A percentile compares a stretch with the other conserved stretches of the same genome.
Conservation (phyloP, 306 rosid genomes). For the Vigna reflexopilosa region DNA sequence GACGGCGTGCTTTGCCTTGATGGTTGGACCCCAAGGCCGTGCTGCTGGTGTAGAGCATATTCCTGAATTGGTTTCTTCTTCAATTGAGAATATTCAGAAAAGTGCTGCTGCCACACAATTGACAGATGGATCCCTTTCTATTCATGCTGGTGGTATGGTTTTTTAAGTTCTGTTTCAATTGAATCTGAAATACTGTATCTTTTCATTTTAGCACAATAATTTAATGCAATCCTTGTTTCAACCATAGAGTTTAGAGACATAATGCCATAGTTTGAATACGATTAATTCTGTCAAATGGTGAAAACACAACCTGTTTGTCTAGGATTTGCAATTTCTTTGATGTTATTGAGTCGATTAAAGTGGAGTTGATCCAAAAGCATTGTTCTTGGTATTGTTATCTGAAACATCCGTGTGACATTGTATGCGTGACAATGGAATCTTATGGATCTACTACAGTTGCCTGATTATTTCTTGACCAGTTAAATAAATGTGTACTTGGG, state of each 20-base stretch:
- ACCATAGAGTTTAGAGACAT: slow-evolving; percentile 22
- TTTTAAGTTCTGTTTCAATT: slow-evolving; percentile 30
- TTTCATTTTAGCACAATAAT: slow-evolving; percentile 20
- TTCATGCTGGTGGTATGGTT: slow-evolving; percentile 83
- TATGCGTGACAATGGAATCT: slow-evolving; percentile 2
- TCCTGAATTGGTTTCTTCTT: slow-evolving; percentile 84
- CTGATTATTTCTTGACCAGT: not conserved
- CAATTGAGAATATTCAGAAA: slow-evolving; percentile 75
- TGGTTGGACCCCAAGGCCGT: slow-evolving; percentile 93
- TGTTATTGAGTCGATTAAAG: slow-evolving; percentile 23
- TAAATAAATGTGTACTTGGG: not conserved
- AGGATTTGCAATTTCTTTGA: slow-evolving; percentile 8
- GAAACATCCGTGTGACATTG: not conserved
- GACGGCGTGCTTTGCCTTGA: slow-evolving; percentile 93
- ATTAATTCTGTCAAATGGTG: slow-evolving; percentile 24
- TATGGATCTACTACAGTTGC: slow-evolving; percentile 2
- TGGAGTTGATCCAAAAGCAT: slow-evolving; percentile 15
- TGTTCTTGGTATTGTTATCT: not conserved
- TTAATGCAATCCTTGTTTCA: slow-evolving; percentile 33
- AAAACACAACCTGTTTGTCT: slow-evolving; percentile 22
- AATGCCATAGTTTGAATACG: slow-evolving; percentile 7
- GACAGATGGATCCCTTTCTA: slow-evolving; percentile 81
- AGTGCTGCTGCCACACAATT: slow-evolving; percentile 81
- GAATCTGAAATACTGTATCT: slow-evolving; percentile 32
- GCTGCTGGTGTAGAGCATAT: slow-evolving; percentile 95